These are phyloP conservation scores for Corymbia citriodora DNA, from an alignment of 441 rosid genomes.

Conservation along the genomic window DNA sequence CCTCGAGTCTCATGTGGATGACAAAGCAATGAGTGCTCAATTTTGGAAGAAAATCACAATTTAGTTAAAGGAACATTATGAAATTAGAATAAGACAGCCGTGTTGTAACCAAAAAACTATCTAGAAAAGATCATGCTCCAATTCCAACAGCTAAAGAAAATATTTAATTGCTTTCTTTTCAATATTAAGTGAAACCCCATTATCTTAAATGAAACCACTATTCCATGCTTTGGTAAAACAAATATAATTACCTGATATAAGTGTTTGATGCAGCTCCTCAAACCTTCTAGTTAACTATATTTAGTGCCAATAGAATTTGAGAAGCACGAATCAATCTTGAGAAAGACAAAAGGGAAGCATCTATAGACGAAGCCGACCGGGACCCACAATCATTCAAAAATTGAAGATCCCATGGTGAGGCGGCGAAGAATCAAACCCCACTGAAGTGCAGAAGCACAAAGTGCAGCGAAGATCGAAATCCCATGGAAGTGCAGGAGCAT, in stretches of 20 bases:
- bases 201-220: neutral
- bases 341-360: constrained; percentile 64
- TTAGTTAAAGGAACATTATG: neutral
- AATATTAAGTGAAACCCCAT: neutral
- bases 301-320: constrained; percentile 33
- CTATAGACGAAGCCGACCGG: constrained; percentile 45
- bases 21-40: neutral
- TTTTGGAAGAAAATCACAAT: neutral
- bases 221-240: neutral
- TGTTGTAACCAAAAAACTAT: neutral
- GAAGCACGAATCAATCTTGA: constrained; percentile 42
- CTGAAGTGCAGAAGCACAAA: constrained; percentile 50
- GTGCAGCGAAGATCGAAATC: constrained; percentile 52
- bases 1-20: neutral
- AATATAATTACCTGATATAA: constrained; percentile 55
- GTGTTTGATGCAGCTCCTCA: constrained; percentile 47
- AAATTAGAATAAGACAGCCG: neutral
- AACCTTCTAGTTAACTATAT: constrained; percentile 39
- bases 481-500: constrained; percentile 64
- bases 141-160: neutral
- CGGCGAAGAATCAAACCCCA: constrained; percentile 56
- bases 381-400: constrained; percentile 49
- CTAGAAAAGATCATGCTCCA: neutral
- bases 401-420: constrained; percentile 65
- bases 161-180: neutral